Percentiles rank a stretch among this genome's conserved stretches.
Conservation (phyloP, 1,139 yeast genomes). For the Blastobotrys malaysiensis region DNA sequence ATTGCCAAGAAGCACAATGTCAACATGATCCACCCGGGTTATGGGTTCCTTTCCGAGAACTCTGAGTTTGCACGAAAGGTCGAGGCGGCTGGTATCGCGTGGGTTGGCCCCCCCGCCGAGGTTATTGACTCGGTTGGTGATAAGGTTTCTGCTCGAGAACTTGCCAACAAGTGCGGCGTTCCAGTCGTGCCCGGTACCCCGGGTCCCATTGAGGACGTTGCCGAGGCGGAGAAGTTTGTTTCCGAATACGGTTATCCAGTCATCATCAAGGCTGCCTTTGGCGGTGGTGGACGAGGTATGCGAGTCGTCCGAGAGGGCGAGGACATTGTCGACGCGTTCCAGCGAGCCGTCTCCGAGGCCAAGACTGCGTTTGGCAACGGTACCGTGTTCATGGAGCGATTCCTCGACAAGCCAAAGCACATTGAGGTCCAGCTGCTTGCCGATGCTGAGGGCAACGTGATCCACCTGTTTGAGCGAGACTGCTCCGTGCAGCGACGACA, state of each 20-base stretch:
- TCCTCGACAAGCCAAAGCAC: conserved; percentile 92
- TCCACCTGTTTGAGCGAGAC: conserved; percentile 95
- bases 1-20: conserved; percentile 87
- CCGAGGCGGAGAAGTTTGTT: conserved; percentile 76
- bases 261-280: conserved; percentile 96
- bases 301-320: conserved; percentile 98
- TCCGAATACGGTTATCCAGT: conserved; percentile 87
- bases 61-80: conserved; percentile 92
- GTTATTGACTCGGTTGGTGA: conserved; percentile 96
- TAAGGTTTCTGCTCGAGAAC: conserved; percentile 86
- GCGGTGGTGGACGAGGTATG: conserved; percentile 99
- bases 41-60: conserved; percentile 93
- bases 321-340: conserved; percentile 83
- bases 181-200: conserved; percentile 98
- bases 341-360: conserved; percentile 93
- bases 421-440: conserved; percentile 96
- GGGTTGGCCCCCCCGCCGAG: conserved; percentile 90
- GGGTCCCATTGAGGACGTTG: conserved; percentile 82
- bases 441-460: conserved; percentile 89
- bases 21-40: conserved; percentile 98
- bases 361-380: conserved; percentile 95
- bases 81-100: conserved; percentile 82
- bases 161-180: conserved; percentile 76
- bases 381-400: conserved; percentile 94
- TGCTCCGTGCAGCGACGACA: conserved; percentile 99